Conservation (phyloP, 352 stramenopile species). For the Hyaloperonospora arabidopsidis region DNA sequence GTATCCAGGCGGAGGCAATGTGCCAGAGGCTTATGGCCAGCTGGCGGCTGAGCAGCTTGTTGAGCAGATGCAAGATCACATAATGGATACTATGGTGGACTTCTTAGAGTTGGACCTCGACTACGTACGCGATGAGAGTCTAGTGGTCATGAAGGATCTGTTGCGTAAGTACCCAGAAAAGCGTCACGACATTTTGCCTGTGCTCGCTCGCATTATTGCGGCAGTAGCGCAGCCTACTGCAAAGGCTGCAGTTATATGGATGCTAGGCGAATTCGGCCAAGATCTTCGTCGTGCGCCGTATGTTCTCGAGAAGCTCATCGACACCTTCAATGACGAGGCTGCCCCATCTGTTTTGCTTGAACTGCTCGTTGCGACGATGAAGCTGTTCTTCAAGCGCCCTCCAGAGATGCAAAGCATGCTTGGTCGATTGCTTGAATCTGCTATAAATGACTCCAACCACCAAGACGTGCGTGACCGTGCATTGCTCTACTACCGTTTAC, state of each 20-base stretch:
- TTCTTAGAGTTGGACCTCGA: slow-evolving; percentile 95
- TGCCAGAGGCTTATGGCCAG: slow-evolving; percentile 61
- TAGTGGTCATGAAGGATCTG: slow-evolving; percentile 93
- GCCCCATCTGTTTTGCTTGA: slow-evolving; percentile 88
- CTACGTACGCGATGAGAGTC: slow-evolving; percentile 94
- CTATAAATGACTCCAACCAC: slow-evolving; percentile 92
- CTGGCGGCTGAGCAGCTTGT: slow-evolving; percentile 50
- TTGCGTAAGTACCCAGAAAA: slow-evolving; percentile 94
- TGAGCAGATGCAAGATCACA: slow-evolving; percentile 75
- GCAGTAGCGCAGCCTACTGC: slow-evolving; percentile 72
- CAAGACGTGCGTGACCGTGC: slow-evolving; percentile 95
- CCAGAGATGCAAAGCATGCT: slow-evolving; percentile 98
- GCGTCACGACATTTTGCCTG: slow-evolving; percentile 85
- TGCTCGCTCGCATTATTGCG: slow-evolving; percentile 66
- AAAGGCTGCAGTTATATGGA: slow-evolving; percentile 93
- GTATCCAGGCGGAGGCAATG: slow-evolving; percentile 32
- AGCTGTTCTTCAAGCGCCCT: slow-evolving; percentile 97
- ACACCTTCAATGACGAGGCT: slow-evolving; percentile 88
- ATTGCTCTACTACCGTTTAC: slow-evolving; percentile 95
- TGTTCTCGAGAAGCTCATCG: slow-evolving; percentile 93
- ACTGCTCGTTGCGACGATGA: slow-evolving; percentile 92
- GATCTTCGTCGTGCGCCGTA: slow-evolving; percentile 91
- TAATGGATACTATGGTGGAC: slow-evolving; percentile 91
- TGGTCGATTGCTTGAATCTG: slow-evolving; percentile 87
- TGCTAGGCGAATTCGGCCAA: slow-evolving; percentile 95